Percentiles rank a stretch among this genome's conserved stretches.
phyloP scores from a whole-genome alignment of 257 asterid genomes.

The Forsythia suspensa region DNA sequence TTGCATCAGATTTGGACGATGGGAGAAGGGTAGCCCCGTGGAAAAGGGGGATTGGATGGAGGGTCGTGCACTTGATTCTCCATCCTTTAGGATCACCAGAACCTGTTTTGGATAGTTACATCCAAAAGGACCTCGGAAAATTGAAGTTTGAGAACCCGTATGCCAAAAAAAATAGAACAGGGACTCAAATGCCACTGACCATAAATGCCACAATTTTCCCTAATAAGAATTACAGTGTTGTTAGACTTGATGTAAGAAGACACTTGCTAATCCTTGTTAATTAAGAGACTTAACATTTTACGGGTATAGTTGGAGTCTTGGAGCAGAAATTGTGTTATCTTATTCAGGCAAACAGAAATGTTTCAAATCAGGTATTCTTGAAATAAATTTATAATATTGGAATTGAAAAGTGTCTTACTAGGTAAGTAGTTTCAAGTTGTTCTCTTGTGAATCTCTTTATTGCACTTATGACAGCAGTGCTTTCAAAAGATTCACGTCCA shows the following conservation, averaged over 20 bases:
- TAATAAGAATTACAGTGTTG: not conserved
- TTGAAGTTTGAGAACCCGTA: not conserved
- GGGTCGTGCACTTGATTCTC: not conserved
- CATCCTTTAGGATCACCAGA: not conserved
- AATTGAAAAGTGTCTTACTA: no score
- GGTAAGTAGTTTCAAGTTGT: not conserved
- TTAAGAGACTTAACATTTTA: not conserved
- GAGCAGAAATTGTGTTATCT: not conserved
- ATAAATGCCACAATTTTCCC: not conserved
- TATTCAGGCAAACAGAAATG: not conserved
- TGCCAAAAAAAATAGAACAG: not conserved
- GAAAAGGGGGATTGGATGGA: not conserved
- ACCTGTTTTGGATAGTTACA: not conserved
- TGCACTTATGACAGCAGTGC: not conserved
- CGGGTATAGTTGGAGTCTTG: not conserved
- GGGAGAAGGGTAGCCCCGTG: not conserved
- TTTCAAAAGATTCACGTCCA: not conserved
- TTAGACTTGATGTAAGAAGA: no score
- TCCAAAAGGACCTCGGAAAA: not conserved
- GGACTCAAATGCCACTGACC: not conserved
- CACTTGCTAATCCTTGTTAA: not conserved
- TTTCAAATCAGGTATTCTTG: not conserved
- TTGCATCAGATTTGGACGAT: not conserved
- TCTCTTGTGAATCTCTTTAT: not conserved
- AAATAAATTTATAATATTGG: not conserved